Evolutionary conservation across 2,329 filamentous ascomycete genomes (phyloP), one percentile per base, ranked within the genome.

Genomic region (Coleophoma eucalyptorum): DNA sequence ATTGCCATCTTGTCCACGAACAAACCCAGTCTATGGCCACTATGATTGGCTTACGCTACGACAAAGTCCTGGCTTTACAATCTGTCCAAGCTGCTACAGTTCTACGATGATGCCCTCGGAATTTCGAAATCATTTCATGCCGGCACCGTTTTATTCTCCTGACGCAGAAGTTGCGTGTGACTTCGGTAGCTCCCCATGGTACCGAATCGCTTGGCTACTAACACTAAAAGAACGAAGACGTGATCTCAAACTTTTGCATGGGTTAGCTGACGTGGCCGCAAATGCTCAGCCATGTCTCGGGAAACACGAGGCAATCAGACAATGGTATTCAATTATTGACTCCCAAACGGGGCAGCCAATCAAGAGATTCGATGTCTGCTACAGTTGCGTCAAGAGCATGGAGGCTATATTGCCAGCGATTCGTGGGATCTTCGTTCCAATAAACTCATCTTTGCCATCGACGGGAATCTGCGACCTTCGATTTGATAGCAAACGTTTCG

Each of bases 21-120:
- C 78, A 37, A 71, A 77, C 4, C 80, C 81, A 11, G 78, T 82
- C 12, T 72, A 79, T 10, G 84, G 84, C 2, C 78, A 84, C 54
- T 75, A 86, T 55, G 90, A 94, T 62, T 97, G 92, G 89, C 83
- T 91, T 54, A 92, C 86, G 0, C 74, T 97, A 4, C 81, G 82
- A 4, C 81, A 83, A 13, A 80, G 84, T 54, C 79, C 84, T 12
- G 80, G 81, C 53, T 87, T 97, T 59, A 83, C 89, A 55, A 86
- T 97, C 43, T 97, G 93, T 60, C 89, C 90, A 0, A 81, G 80
- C 12, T 97, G 93, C 69, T 90, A 89, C 65, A 75, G 79, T 3
- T 77, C 78, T 5, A 80, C 90, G 8, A 90, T 93, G 58, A 77
- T 77, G 13, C 74, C 80, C 20, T 87, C 89, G 0, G 75, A 80